Conservation (phyloP, 306 rosid genomes). For the Heteromeles arbutifolia region DNA sequence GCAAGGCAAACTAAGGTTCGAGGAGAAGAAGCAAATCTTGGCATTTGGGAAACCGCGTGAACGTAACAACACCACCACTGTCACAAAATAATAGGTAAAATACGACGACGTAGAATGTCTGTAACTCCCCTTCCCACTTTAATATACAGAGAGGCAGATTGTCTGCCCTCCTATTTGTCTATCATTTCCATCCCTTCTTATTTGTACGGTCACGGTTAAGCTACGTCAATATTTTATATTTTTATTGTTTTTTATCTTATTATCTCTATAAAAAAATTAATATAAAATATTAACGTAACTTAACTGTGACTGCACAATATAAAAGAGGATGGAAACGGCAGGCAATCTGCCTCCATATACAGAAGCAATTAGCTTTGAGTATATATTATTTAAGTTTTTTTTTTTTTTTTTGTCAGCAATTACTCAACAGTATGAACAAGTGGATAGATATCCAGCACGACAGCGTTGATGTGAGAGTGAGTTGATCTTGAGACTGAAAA, state of each 20-base stretch:
- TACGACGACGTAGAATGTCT: conserved; percentile 22
- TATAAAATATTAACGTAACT: too few species aligned
- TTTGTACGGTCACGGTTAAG: too few species aligned
- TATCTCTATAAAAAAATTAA: too few species aligned
- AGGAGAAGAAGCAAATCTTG: background rate
- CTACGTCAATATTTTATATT: too few species aligned
- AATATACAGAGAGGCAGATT: too few species aligned
- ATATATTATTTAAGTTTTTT: background rate
- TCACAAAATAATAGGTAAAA: background rate
- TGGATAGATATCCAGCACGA: background rate
- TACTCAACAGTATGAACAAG: background rate
- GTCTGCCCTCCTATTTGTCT: too few species aligned
- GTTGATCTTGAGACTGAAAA: background rate
- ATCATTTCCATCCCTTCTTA: too few species aligned
- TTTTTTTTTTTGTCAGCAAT: background rate
- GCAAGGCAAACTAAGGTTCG: background rate
- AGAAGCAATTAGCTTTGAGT: background rate
- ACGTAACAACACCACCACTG: conserved; percentile 1
- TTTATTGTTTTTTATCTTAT: too few species aligned
- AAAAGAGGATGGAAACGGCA: too few species aligned
- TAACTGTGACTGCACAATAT: too few species aligned
- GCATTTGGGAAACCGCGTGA: conserved; percentile 26
- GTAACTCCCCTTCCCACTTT: background rate
- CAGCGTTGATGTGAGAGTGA: background rate
- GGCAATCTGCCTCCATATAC: too few species aligned